Conservation (phyloP, 2,329 filamentous ascomycete genomes). For the Cytospora chrysosperma region DNA sequence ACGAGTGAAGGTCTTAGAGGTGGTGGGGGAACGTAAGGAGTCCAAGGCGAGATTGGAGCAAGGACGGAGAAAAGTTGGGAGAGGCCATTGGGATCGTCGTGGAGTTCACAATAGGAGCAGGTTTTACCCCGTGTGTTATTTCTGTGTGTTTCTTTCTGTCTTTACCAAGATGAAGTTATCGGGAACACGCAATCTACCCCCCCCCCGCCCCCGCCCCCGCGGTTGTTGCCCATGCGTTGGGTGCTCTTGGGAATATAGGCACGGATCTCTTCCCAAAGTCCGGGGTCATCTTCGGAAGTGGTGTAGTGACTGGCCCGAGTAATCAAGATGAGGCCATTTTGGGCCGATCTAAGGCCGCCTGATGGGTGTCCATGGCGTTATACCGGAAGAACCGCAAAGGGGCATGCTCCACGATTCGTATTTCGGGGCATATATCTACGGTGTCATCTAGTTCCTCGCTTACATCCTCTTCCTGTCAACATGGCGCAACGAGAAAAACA, state of each 20-base stretch:
- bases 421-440: neutral
- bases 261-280: neutral
- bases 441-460: neutral
- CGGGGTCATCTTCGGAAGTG: neutral
- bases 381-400: neutral
- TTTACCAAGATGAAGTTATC: conserved; percentile 1
- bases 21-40: neutral
- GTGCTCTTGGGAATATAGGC: neutral
- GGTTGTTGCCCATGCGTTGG: neutral
- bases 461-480: neutral
- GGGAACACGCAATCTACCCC: neutral
- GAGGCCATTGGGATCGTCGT: neutral
- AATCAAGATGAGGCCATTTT: neutral
- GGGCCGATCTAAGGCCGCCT: neutral
- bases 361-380: neutral
- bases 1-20: conserved; percentile 4
- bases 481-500: neutral
- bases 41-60: conserved; percentile 11
- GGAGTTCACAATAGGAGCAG: neutral
- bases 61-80: neutral
- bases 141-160: conserved; percentile 2
- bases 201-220: no score
- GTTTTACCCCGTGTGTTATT: conserved; percentile 13
- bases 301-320: neutral
- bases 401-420: neutral